Percentiles rank a stretch among this genome's conserved stretches.
These are phyloP conservation scores for Penicillium verrucosum DNA, from an alignment of 2,329 filamentous ascomycete species.

Conservation along the genomic window DNA sequence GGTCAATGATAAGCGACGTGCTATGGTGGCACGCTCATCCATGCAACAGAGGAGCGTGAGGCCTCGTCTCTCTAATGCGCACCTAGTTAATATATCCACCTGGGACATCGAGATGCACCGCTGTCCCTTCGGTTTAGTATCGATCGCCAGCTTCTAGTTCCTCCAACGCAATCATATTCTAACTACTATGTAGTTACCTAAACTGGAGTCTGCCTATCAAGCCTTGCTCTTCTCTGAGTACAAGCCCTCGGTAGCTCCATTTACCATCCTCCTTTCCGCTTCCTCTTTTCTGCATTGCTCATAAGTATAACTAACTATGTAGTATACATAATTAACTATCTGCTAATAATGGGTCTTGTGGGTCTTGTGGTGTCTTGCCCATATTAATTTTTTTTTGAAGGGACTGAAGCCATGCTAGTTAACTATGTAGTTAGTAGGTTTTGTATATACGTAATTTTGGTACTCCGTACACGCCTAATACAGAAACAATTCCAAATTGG, in stretches of 20 bases:
- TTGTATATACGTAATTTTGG: background rate
- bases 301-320: background rate
- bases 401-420: background rate
- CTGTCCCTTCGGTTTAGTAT: background rate
- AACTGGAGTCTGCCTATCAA: too few species aligned
- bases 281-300: background rate
- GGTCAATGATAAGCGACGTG: background rate
- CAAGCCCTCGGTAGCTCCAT: too few species aligned
- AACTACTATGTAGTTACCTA: too few species aligned
- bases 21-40: background rate
- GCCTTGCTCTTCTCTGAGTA: too few species aligned
- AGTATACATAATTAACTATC: too few species aligned
- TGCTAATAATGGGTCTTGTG: background rate
- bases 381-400: background rate
- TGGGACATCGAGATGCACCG: background rate
- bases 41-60: background rate
- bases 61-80: background rate
- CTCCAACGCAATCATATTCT: too few species aligned
- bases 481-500: background rate
- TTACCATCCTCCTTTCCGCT: too few species aligned
- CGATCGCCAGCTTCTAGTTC: background rate
- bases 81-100: background rate
- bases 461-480: background rate
- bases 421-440: background rate
- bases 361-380: background rate